A percentile compares a stretch with the other conserved stretches of the same genome.
These are phyloP conservation scores for Gelatoporia subvermispora DNA, from an alignment of 768 basidiomycete species.

Conservation along the genomic window DNA sequence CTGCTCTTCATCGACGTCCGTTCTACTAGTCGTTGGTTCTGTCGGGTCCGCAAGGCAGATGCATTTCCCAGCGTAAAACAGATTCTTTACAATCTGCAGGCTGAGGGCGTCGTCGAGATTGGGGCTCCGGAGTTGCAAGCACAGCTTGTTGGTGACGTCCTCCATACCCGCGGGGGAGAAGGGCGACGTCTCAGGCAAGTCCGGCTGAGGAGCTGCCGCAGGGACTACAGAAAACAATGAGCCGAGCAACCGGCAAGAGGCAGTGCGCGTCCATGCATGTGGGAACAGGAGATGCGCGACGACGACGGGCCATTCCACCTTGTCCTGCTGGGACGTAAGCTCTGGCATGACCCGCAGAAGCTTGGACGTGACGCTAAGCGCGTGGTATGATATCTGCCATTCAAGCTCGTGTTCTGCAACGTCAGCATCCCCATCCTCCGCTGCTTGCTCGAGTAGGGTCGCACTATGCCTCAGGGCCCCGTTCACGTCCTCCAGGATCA, in stretches of 20 bases:
- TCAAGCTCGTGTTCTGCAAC: slow-evolving; percentile 46
- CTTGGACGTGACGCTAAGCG: slow-evolving; percentile 63
- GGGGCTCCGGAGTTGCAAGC: slow-evolving; percentile 75
- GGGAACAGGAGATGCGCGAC: slow-evolving; percentile 74
- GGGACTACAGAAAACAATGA: slow-evolving; percentile 55
- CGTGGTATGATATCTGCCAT: slow-evolving; percentile 84
- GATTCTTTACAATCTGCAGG: slow-evolving; percentile 85
- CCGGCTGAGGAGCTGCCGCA: slow-evolving; percentile 30
- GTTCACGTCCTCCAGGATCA: slow-evolving; percentile 55
- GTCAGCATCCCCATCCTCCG: slow-evolving; percentile 29
- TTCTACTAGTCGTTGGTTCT: slow-evolving; percentile 8
- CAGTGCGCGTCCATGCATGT: slow-evolving; percentile 90
- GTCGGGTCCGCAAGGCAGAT: slow-evolving; percentile 46
- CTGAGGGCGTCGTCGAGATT: slow-evolving; percentile 69
- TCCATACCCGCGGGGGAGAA: slow-evolving; percentile 53
- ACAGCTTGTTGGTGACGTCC: slow-evolving; percentile 68
- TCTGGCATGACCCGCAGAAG: slow-evolving; percentile 53
- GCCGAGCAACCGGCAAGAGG: slow-evolving; percentile 73
- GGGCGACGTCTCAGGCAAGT: slow-evolving; percentile 33
- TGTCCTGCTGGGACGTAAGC: slow-evolving; percentile 37
- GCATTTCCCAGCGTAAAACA: slow-evolving; percentile 89
- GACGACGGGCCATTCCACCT: slow-evolving; percentile 60
- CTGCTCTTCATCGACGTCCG: slow-evolving; percentile 18
- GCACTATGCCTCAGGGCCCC: slow-evolving; percentile 42
- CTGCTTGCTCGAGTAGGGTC: slow-evolving; percentile 29